Base-by-base conservation (phyloP, 495 filamentous ascomycete genomes). In the Aspergillus nanangensis region DNA sequence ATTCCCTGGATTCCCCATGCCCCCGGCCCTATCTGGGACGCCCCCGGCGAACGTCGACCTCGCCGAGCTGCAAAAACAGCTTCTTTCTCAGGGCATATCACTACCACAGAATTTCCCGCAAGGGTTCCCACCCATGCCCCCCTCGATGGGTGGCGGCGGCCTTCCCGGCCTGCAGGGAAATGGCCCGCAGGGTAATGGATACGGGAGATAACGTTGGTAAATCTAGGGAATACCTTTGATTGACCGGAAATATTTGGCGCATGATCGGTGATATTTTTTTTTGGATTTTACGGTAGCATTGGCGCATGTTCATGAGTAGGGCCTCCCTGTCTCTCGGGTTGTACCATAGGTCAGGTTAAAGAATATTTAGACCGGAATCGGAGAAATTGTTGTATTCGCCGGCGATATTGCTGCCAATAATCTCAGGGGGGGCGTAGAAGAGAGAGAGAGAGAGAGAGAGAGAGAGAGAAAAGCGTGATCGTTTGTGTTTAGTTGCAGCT, bases 1-100 rank as follows among this genome's bases (percentile, higher is more conserved):
- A 17, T 59, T 70, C 20, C 66, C 58, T 29, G 64, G 64, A 0
- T 70, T 70, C 45, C 67, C 72, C 0, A 72, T 78, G 41, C 69
- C 70, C 17, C 74, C 69, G 3, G 74, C 70, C 22, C 60, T 76
- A 33, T 62, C 63, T 18, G 76, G 71, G 22, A 60, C 65, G 9
- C 69, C 67, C 9, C 75, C 77, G 27, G 76, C 77, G 19, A 82
- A 76, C 42, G 76, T 86, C 48, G 83, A 92, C 50, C 72, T 89
- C 23, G 81, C 80, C 3, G 82, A 84, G 53, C 65, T 95, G 15
- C 81, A 61, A 58, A 79, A 50, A 58, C 80, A 56, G 65, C 74
- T 64, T 47, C 24, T 60, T 19, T 59, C 64, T 8, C 71, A 72
- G 32, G 65, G 68, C 0, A 56, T 71, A 29, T 60, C 61, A 15